Base-by-base conservation (phyloP, 208 protist species). In the Acanthamoeba lenticulata region DNA sequence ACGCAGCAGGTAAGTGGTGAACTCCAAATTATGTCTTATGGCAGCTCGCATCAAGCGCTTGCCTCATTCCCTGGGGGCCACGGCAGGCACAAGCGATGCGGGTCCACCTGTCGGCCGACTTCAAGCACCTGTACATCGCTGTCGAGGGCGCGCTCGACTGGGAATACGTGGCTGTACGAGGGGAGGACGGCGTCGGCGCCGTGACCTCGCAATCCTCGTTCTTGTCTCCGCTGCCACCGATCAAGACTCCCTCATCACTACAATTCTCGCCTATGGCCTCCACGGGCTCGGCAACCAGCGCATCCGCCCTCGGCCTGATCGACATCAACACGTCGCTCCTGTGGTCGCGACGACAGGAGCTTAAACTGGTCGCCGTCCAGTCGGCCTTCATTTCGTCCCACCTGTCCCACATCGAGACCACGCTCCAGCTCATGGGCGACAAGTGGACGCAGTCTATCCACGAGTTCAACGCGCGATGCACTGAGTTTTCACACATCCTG, bases 241-340 rank as follows among this genome's bases (percentile, higher is more conserved):
- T 27, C 38, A 57, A 47, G 44, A 40, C 44, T 2, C 44, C 44
- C n/a, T 21, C 21, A 60, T 60, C 52, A n/a, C n/a, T n/a, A n/a
- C n/a, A n/a, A n/a, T n/a, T n/a, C n/a, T 79, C 67, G 67, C 5
- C 60, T 24, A 36, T 67, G 29, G 9, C n/a, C 32, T 45, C 19
- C 4, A 11, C 36, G 15, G 44, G 57, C 5, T 57, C 77, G 24
- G 29, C 29, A 57, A 0, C 9, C 77, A 5, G 34, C 34, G 44
- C 44, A n/a, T n/a, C 77, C 77, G 36, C 44, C 13, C 77, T 86
- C 77, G 77, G 21, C 13, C 27, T 86, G 29, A 86, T 86, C 45
- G 77, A 86, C 29, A 57, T 86, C 77, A 86, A 86, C 77, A 86
- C 77, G 0, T 86, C 77, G n/a, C 77, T 86, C 19, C 77, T 86